Evolutionary conservation across 352 stramenopile species (phyloP), one percentile per base, ranked within the genome.

Genomic region (Pythium vanterpoolii): DNA sequence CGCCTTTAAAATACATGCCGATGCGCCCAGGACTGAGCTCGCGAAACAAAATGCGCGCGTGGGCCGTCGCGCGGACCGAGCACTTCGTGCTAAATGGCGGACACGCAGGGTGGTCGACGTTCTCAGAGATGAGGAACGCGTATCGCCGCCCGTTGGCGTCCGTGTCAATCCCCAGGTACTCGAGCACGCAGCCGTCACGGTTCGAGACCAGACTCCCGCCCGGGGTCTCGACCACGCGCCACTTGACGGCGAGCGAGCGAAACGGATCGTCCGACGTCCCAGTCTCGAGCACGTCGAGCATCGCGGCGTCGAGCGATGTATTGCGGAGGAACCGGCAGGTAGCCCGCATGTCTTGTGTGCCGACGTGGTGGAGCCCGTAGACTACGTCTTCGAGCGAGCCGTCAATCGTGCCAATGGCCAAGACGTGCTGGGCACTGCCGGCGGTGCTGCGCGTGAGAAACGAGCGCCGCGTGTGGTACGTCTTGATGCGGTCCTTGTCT

Each of bases 311-410:
- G 34, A 58, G 34, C 14, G 55, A 40, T 14, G 56, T 60, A 39
- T 72, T 62, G 4, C 62, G 52, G 18, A 78, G 31, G 24, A 58
- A 52, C 1, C 30, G 19, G 7, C 55, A 58, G 16, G 72, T 75
- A 26, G 74, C 73, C 26, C 79, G 79, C 50, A 86, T 66, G 3
- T 66, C 30, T 44, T 40, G 7, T 64, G 60, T 51, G 33, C 73
- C 19, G 59, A 59, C 26, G 57, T 75, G 73, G 56, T 79, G 63
- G 9, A 70, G 76, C 24, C 78, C 78, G 56, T 80, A 84, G 69
- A 87, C 77, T 52, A 83, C 74, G 59, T 90, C 78, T 56, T 87
- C 78, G 11, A 90, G 70, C 30, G 69, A 74, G 5, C 78, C 78
- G 34, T 67, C 43, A 42, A 90, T 74, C 47, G 73, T 72, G 39